Base-by-base conservation (phyloP, 2,329 filamentous ascomycete species). In the Domatiomyces globalis region DNA sequence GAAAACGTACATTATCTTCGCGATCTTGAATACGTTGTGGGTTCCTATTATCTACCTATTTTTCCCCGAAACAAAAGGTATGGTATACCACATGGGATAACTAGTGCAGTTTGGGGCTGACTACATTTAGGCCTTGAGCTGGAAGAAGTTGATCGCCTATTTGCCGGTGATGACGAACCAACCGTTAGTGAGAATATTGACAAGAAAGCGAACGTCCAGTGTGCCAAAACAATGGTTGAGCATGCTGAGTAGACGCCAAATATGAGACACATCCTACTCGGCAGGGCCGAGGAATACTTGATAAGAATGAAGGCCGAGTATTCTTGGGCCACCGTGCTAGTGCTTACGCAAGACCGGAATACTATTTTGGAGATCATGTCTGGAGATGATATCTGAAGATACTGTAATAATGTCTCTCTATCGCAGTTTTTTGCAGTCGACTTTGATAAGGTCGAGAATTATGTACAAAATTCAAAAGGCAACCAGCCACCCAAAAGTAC, bases 1-100 rank as follows among this genome's bases (percentile, higher is more conserved):
- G 70, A 67, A 76, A 60, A 79, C 80, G 56, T 89, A 88, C 66
- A 77, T 88, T 65, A 73, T 90, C 56, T 90, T 90, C 62, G 85
- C 76, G 8, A 74, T 79, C 15, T 86, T 87, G 71, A 85, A 84
- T 62, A 73, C 74, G 1, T 72, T 73, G 4, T 84, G 84, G 59
- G 79, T 80, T 44, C 63, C 87, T 47, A 83, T 87, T 63, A 79
- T 85, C 61, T 77, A 78, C 63, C 71, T 87, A 56, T 65, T 74
- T 10, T 80, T 79, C 58, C 83, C 81, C 0, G 77, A 87, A 67
- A 87, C 84, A 0, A 47, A 47, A 47, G 45, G 33, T 39, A 39
- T 39, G 12, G 22, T 25, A 25, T 6, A 3, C 6, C 12, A 39
- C 15, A 39, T 39, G 15, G 2, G 2, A 39, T 39, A 39, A 5